Conservation (phyloP, 2,329 filamentous ascomycete genomes). For the Exutisphaerella laricina region DNA sequence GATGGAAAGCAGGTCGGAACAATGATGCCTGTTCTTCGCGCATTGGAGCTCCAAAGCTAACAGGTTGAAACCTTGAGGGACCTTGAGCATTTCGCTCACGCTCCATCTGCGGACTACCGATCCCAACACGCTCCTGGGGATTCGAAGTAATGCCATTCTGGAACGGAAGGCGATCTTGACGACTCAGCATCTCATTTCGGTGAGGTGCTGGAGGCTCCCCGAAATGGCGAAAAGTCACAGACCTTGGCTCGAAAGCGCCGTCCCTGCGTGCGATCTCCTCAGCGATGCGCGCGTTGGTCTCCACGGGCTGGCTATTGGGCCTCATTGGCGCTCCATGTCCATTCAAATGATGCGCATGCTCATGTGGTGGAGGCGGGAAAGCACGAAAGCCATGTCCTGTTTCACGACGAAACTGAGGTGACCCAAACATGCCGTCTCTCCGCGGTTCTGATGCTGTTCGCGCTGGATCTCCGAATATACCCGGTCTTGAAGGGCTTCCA, state of each 20-base stretch:
- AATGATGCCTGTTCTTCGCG: slow-evolving; percentile 30
- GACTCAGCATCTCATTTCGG: slow-evolving; percentile 17
- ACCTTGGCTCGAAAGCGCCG: slow-evolving; percentile 18
- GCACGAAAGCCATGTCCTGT: slow-evolving; percentile 30
- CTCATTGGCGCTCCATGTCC: slow-evolving; percentile 23
- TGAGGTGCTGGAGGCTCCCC: slow-evolving; percentile 20
- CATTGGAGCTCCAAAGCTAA: slow-evolving; percentile 24
- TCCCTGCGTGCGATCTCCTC: slow-evolving; percentile 26
- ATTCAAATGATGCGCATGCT: slow-evolving; percentile 21
- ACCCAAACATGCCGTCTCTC: slow-evolving; percentile 29
- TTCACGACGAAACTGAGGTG: slow-evolving; percentile 30
- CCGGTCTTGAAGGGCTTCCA: slow-evolving; percentile 23
- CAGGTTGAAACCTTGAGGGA: slow-evolving; percentile 21
- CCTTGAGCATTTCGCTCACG: slow-evolving; percentile 21
- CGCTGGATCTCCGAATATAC: slow-evolving; percentile 24
- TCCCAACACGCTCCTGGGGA: slow-evolving; percentile 22
- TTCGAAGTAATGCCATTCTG: slow-evolving; percentile 28
- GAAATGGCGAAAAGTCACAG: slow-evolving; percentile 24
- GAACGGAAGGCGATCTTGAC: slow-evolving; percentile 22
- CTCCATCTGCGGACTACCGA: slow-evolving; percentile 27
- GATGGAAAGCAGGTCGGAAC: slow-evolving; percentile 28
- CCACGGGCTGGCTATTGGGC: slow-evolving; percentile 34
- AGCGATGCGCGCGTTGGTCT: slow-evolving; percentile 16
- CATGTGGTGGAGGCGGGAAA: slow-evolving; percentile 23
- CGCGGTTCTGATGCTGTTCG: slow-evolving; percentile 25